phyloP scores from a whole-genome alignment of 202 grass and related monocot species.

The Elaeis oleifera region DNA sequence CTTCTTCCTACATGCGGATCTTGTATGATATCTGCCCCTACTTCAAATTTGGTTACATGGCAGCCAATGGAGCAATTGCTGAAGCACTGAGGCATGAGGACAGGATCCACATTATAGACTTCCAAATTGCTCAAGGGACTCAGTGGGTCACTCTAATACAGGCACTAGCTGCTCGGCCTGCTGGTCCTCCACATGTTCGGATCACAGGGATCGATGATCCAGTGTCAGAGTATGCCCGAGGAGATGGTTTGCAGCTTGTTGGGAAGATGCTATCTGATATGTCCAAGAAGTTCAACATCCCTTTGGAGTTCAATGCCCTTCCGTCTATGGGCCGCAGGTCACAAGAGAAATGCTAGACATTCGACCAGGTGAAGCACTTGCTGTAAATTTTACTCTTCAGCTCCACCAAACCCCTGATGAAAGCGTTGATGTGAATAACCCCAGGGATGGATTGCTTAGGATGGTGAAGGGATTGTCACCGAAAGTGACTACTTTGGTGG shows the following conservation, averaged over 20 bases:
- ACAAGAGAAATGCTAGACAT: constrained; percentile 80
- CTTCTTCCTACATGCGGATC: constrained; percentile 94
- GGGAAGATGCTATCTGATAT: constrained; percentile 71
- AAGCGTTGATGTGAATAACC: constrained; percentile 89
- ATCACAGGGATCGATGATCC: constrained; percentile 91
- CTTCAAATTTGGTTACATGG: constrained; percentile 99
- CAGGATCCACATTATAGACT: constrained; percentile 96
- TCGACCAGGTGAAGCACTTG: constrained; percentile 70
- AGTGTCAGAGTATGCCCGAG: constrained; percentile 54
- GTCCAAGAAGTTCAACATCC: constrained; percentile 86
- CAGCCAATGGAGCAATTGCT: constrained; percentile 91
- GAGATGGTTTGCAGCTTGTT: constrained; percentile 66
- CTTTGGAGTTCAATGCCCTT: constrained; percentile 69
- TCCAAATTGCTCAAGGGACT: constrained; percentile 96
- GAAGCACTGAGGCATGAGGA: constrained; percentile 74
- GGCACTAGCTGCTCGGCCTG: constrained; percentile 74
- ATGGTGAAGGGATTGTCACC: constrained; percentile 90
- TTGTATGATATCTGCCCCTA: constrained; percentile 92
- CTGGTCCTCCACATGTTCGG: constrained; percentile 78
- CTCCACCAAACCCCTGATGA: constrained; percentile 95
- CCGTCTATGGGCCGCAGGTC: constrained; percentile 48
- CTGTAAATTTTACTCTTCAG: constrained; percentile 88
- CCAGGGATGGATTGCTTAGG: constrained; percentile 79
- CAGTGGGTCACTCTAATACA: constrained; percentile 99
- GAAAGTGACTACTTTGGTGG: constrained; percentile 86